Conservation (phyloP, 352 stramenopile genomes). For the Aphanomyces stellatus region DNA sequence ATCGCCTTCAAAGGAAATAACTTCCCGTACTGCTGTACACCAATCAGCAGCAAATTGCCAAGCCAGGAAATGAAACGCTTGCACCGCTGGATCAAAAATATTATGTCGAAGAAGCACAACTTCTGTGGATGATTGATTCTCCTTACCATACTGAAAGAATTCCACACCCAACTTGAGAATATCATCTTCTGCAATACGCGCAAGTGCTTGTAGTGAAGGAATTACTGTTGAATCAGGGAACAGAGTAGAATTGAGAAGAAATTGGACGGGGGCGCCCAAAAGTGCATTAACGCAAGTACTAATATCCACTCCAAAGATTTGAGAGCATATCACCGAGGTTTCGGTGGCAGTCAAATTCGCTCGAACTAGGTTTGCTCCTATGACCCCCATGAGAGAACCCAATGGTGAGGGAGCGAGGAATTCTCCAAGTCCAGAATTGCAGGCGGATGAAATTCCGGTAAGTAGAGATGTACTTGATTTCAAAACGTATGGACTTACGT, state of each 20-base stretch:
- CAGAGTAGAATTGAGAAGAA: not conserved
- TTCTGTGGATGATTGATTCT: too few species aligned
- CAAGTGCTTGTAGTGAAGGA: not conserved
- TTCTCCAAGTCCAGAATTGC: too few species aligned
- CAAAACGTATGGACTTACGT: not conserved
- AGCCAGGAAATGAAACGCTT: not conserved
- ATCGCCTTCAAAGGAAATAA: slow-evolving; percentile 15
- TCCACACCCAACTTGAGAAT: not conserved
- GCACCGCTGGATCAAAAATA: not conserved
- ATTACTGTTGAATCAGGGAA: not conserved
- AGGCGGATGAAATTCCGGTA: too few species aligned
- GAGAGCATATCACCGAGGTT: too few species aligned
- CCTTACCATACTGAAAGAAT: not conserved
- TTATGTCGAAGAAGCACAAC: not conserved
- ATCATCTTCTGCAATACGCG: not conserved
- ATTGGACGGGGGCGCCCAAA: too few species aligned
- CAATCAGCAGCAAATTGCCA: not conserved
- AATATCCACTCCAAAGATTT: too few species aligned
- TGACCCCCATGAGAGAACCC: too few species aligned
- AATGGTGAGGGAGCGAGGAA: too few species aligned
- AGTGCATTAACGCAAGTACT: too few species aligned
- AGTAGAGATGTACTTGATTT: too few species aligned
- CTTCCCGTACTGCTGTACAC: not conserved
- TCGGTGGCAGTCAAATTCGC: too few species aligned
- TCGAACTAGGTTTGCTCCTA: too few species aligned